Evolutionary conservation across 768 basidiomycete genomes (phyloP), one percentile per base, ranked within the genome.

Genomic region (Pholiota conissans): DNA sequence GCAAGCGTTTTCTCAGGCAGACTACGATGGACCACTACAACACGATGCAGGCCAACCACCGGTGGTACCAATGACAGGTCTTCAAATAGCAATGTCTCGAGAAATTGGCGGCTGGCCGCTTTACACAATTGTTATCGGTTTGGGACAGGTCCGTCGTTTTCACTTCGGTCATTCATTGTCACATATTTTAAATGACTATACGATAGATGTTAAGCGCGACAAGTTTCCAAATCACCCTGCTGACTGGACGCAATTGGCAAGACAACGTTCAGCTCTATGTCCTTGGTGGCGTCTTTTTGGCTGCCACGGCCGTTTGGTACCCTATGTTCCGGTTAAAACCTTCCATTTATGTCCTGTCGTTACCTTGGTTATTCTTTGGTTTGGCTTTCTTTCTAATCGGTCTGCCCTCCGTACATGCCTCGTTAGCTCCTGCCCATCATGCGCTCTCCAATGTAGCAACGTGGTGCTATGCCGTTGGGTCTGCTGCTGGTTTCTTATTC

Each of bases 191-290:
- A 58, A 59, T 56, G 40, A 67, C 58, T 52, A 32, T 29, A 13
- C 55, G 48, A 7, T 63, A 89, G 84, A 93, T 94, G 89, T 73
- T 94, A 61, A 86, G 89, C 56, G 93, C 93, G 3, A 93, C 92
- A 28, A 95, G 93, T 67, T 97, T 95, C 84, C 95, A 97, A 74
- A 90, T 96, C 67, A 95, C 93, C 16, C 75, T 97, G 32, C 79
- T 96, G 18, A 89, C 90, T 18, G 95, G 95, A 52, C 85, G 88
- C 65, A 94, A 93, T 63, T 92, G 86, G 74, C 85, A 92, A 69
- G 81, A 86, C 60, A 79, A 89, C 63, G 60, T 91, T 24, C 91
- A 95, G 65, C 81, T 95, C 8, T 97, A 96, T 67, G 91, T 96
- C 49, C 84, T 97, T n/a, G 89, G 93, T 37, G 85, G 82, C 56